phyloP scores from a whole-genome alignment of 305 asterid species.

The Fraxinus albicans region DNA sequence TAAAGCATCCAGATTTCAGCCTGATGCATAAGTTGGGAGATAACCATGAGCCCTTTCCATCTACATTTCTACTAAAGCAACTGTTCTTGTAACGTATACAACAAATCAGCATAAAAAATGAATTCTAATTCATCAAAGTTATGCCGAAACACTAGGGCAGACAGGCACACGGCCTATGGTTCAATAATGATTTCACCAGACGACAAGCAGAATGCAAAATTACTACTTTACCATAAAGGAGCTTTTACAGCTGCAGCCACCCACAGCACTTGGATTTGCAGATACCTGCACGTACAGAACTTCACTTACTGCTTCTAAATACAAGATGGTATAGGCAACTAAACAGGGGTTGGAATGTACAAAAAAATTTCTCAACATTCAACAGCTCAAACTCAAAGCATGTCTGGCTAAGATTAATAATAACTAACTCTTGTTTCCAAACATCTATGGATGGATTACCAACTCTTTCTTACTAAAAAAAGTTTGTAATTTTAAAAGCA shows the following conservation, averaged over 20 bases:
- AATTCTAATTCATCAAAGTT: not conserved
- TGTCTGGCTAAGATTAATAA: not conserved
- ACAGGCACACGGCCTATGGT: not conserved
- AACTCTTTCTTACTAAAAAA: not conserved
- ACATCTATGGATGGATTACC: not conserved
- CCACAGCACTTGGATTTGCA: conserved; percentile 83
- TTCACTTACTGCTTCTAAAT: not conserved
- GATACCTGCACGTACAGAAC: conserved; percentile 58
- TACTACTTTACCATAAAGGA: conserved; percentile 66
- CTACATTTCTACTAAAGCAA: not conserved
- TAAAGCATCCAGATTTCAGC: not conserved
- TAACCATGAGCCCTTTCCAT: not conserved
- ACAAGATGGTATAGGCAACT: not conserved
- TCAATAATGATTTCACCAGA: not conserved
- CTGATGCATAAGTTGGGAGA: not conserved
- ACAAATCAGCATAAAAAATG: not conserved
- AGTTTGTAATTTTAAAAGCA: not conserved
- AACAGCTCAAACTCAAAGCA: not conserved
- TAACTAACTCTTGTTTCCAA: not conserved
- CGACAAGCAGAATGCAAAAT: not conserved
- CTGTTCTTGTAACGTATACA: not conserved
- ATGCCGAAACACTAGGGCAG: not conserved
- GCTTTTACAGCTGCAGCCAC: conserved; percentile 92
- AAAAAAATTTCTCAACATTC: not conserved
- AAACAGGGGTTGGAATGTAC: not conserved